phyloP scores from a whole-genome alignment of 768 basidiomycete species.

The Pleurotus pulmonarius region DNA sequence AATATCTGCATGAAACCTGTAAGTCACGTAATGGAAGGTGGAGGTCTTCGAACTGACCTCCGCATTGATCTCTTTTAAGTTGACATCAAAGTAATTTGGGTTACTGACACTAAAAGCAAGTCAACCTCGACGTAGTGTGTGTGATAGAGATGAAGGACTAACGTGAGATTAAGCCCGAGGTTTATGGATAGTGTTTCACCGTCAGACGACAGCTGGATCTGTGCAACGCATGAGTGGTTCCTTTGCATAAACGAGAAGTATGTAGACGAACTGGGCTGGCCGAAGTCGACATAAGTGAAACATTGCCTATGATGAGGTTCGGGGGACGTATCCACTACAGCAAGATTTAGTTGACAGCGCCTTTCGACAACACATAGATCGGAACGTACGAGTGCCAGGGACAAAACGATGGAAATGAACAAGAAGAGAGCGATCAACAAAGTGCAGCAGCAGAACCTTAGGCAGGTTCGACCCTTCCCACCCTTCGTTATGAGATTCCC shows the following conservation, averaged over 20 bases:
- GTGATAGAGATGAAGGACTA: constrained; percentile 20
- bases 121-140: constrained; percentile 2
- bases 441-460: constrained; percentile 75
- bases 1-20: constrained; percentile 41
- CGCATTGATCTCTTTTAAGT: constrained; percentile 60
- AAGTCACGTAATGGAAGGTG: background rate
- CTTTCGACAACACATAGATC: background rate
- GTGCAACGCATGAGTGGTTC: background rate
- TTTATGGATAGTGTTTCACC: constrained; percentile 45
- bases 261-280: constrained; percentile 40
- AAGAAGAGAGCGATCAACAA: constrained; percentile 64
- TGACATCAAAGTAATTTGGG: constrained; percentile 76
- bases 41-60: constrained; percentile 33
- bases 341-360: background rate
- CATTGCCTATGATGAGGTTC: constrained; percentile 52
- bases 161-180: constrained; percentile 67
- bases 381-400: constrained; percentile 60
- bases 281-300: constrained; percentile 30
- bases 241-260: background rate
- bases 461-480: constrained; percentile 52
- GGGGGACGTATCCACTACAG: constrained; percentile 77
- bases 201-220: constrained; percentile 36
- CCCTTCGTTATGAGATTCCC: constrained; percentile 75
- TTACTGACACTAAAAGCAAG: constrained; percentile 57
- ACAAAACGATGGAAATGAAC: constrained; percentile 59